Percentiles rank a stretch among this genome's conserved stretches.
Evolutionary conservation across 2,329 filamentous ascomycete species (phyloP).

Genomic region (Aspergillaceae sp.): DNA sequence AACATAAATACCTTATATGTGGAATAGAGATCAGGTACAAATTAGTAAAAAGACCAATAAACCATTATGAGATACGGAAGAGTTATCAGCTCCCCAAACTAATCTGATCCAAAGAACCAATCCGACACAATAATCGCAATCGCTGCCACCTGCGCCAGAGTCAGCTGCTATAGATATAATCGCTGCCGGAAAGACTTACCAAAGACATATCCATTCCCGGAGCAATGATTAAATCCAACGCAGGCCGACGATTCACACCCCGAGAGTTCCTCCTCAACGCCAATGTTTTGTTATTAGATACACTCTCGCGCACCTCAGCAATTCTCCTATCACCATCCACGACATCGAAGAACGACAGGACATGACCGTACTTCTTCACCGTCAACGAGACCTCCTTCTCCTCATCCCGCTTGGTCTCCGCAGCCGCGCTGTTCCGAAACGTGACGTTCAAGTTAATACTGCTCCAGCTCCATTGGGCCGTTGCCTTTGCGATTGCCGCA

Average conservation of each 20-base stretch:
- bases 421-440: constrained; percentile 10
- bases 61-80: too few species aligned
- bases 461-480: constrained; percentile 3
- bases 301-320: constrained; percentile 13
- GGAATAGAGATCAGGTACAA: too few species aligned
- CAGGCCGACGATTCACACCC: constrained; percentile 3
- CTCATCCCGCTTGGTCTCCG: constrained; percentile 4
- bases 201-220: constrained; percentile 6
- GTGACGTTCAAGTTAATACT: constrained; percentile 8
- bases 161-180: background rate
- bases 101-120: background rate
- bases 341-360: constrained; percentile 11
- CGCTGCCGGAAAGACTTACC: background rate
- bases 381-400: constrained; percentile 8
- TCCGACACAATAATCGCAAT: constrained; percentile 2
- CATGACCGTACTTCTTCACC: constrained; percentile 9
- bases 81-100: too few species aligned
- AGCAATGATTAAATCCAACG: constrained; percentile 4
- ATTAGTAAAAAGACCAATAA: too few species aligned
- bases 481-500: constrained; percentile 5
- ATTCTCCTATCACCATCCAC: constrained; percentile 15
- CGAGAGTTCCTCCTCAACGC: constrained; percentile 6
- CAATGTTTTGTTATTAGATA: constrained; percentile 14
- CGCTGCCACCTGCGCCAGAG: background rate
- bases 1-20: too few species aligned